These are phyloP conservation scores for Ophiostoma angusticollis DNA, from an alignment of 2,329 filamentous ascomycete species.

Conservation along the genomic window DNA sequence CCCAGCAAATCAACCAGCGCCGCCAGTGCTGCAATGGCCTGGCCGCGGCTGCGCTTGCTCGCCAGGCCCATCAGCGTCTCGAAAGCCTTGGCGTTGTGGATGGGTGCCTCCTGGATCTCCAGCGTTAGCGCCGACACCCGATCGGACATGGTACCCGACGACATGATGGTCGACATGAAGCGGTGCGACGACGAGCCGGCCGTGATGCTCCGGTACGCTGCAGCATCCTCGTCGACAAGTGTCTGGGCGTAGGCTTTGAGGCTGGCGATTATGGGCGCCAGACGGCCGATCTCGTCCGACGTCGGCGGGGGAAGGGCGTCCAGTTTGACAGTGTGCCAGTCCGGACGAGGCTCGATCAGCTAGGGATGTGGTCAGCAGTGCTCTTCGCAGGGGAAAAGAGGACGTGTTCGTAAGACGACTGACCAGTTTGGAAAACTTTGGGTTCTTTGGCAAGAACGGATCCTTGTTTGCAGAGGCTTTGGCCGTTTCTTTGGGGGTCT, in stretches of 20 bases:
- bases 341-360: slow-evolving; percentile 44
- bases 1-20: slow-evolving; percentile 91
- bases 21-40: slow-evolving; percentile 82
- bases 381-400: background rate
- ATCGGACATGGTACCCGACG: slow-evolving; percentile 89
- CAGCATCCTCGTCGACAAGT: slow-evolving; percentile 66
- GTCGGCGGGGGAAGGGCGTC: slow-evolving; percentile 30
- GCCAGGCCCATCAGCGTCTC: slow-evolving; percentile 72
- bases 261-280: slow-evolving; percentile 31
- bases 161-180: slow-evolving; percentile 95
- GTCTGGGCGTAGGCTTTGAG: slow-evolving; percentile 58
- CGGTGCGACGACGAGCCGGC: slow-evolving; percentile 80
- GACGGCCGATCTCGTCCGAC: slow-evolving; percentile 32
- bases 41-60: slow-evolving; percentile 85
- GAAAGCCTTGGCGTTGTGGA: slow-evolving; percentile 83
- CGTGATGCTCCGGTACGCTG: slow-evolving; percentile 58
- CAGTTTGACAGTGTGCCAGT: slow-evolving; percentile 40
- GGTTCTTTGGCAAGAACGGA: slow-evolving; percentile 12
- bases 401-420: slow-evolving; percentile 25
- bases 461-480: slow-evolving; percentile 7
- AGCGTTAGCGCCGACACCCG: slow-evolving; percentile 93
- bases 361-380: slow-evolving; percentile 21
- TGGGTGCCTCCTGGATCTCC: slow-evolving; percentile 86
- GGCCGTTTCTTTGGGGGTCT: slow-evolving; percentile 20
- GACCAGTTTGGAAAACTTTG: slow-evolving; percentile 24